These are phyloP conservation scores for Schizopora paradoxa DNA, from an alignment of 1,284 basidiomycete species.

Conservation along the genomic window DNA sequence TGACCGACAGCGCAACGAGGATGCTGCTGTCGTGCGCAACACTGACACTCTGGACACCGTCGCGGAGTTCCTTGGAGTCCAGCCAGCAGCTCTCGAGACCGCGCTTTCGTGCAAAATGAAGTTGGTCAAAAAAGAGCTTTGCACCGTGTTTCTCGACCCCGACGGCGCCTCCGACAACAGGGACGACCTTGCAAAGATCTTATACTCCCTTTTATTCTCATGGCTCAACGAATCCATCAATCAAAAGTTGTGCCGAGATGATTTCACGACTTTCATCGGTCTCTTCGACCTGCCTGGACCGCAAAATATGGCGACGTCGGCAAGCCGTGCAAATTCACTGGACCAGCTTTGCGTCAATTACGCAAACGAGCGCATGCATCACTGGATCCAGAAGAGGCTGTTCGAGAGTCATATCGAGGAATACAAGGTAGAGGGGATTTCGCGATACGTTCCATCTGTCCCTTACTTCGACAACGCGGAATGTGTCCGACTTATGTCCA, in stretches of 20 bases:
- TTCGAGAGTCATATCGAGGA: slow-evolving; percentile 80
- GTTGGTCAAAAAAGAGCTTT: slow-evolving; percentile 89
- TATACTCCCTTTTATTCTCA: slow-evolving; percentile 92
- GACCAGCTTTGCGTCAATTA: slow-evolving; percentile 98
- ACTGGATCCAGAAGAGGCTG: slow-evolving; percentile 75
- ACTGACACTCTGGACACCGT: slow-evolving; percentile 75
- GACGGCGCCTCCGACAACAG: slow-evolving; percentile 90
- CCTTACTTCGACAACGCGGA: slow-evolving; percentile 92
- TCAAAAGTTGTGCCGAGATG: slow-evolving; percentile 86
- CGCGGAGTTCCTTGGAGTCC: slow-evolving; percentile 88
- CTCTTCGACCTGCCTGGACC: slow-evolving; percentile 94
- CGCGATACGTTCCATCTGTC: slow-evolving; percentile 62
- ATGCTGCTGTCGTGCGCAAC: slow-evolving; percentile 84
- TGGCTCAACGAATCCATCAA: slow-evolving; percentile 98
- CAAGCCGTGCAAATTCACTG: slow-evolving; percentile 78
- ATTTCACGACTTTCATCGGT: slow-evolving; percentile 90
- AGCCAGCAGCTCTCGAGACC: slow-evolving; percentile 70
- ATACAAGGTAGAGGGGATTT: slow-evolving; percentile 83
- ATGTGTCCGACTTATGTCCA: slow-evolving; percentile 81
- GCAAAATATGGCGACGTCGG: slow-evolving; percentile 69
- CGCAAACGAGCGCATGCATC: slow-evolving; percentile 86
- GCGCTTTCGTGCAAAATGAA: slow-evolving; percentile 90
- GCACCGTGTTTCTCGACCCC: slow-evolving; percentile 92
- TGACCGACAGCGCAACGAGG: slow-evolving; percentile 77
- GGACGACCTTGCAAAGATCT: slow-evolving; percentile 88